These are phyloP conservation scores for Sanguinoderma infundibulare DNA, from an alignment of 1,284 basidiomycete species.

Conservation along the genomic window DNA sequence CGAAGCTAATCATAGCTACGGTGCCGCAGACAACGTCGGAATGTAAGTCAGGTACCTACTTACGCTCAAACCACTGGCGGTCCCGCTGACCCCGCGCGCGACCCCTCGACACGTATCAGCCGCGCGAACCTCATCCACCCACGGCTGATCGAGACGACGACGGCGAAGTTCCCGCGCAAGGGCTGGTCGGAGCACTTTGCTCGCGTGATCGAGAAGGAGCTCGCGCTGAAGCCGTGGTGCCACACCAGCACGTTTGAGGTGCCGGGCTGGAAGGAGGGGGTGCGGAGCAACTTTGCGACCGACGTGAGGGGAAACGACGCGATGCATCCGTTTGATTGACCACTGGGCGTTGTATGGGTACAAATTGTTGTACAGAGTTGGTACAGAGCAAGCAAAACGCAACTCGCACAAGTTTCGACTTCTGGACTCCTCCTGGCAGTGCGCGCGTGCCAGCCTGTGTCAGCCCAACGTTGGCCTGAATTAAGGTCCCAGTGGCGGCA, in stretches of 20 bases:
- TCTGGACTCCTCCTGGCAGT: too few species aligned
- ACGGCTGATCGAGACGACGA: constrained; percentile 47
- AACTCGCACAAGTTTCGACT: too few species aligned
- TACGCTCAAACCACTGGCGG: background rate
- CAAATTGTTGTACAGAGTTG: too few species aligned
- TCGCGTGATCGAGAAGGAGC: constrained; percentile 51
- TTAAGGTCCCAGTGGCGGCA: background rate
- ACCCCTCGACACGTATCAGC: constrained; percentile 32
- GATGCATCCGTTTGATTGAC: constrained; percentile 47
- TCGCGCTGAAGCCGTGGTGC: constrained; percentile 55
- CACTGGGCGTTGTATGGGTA: background rate
- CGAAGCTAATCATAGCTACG: background rate
- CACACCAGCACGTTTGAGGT: constrained; percentile 54
- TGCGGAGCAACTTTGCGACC: constrained; percentile 51
- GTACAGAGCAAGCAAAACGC: too few species aligned
- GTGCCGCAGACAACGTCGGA: constrained; percentile 51
- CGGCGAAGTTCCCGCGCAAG: constrained; percentile 47
- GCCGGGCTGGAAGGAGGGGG: constrained; percentile 49
- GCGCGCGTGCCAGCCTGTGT: too few species aligned
- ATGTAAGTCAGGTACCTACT: constrained; percentile 37
- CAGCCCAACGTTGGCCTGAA: too few species aligned
- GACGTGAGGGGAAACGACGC: constrained; percentile 50
- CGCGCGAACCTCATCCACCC: constrained; percentile 51
- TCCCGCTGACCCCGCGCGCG: background rate
- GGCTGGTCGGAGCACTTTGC: constrained; percentile 54